Evolutionary conservation across 2,329 filamentous ascomycete species (phyloP).

Genomic region (Xylariales sp.): DNA sequence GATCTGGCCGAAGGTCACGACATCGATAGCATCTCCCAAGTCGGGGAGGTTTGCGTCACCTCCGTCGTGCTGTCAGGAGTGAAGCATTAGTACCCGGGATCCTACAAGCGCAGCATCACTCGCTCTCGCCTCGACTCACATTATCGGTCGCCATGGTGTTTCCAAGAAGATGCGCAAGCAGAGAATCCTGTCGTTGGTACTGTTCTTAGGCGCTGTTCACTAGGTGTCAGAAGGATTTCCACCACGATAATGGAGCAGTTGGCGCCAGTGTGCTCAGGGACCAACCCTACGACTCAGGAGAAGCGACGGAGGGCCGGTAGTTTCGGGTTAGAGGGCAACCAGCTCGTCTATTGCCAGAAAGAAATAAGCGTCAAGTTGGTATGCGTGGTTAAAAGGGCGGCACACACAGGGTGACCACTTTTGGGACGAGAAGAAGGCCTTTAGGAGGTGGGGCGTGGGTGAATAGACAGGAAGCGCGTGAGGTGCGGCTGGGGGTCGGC

Average conservation of each 20-base stretch:
- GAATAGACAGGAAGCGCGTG: conserved; percentile 1
- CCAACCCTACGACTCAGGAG: conserved; percentile 2
- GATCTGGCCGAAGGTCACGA: conserved; percentile 83
- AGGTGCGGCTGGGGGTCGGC: background rate
- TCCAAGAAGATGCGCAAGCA: background rate
- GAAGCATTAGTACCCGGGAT: background rate
- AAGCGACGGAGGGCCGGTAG: background rate
- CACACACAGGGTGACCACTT: conserved; percentile 1
- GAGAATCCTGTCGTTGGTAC: too few species aligned
- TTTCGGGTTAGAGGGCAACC: conserved; percentile 2
- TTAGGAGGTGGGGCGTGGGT: conserved; percentile 5
- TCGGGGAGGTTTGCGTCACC: conserved; percentile 51
- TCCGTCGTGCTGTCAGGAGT: conserved; percentile 37
- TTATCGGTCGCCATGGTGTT: conserved; percentile 6
- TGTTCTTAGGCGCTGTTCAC: background rate
- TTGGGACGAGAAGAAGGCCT: conserved; percentile 6
- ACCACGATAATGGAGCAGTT: background rate
- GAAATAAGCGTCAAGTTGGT: conserved; percentile 3
- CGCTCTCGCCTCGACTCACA: conserved; percentile 2
- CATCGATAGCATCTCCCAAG: conserved; percentile 73
- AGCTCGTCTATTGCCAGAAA: conserved; percentile 1
- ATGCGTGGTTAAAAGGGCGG: conserved; percentile 6
- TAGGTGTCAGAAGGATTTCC: conserved; percentile 1
- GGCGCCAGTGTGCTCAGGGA: conserved; percentile 2
- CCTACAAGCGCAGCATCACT: background rate